Conservation (phyloP, 2,329 filamentous ascomycete species). For the Fusarium nygamai region DNA sequence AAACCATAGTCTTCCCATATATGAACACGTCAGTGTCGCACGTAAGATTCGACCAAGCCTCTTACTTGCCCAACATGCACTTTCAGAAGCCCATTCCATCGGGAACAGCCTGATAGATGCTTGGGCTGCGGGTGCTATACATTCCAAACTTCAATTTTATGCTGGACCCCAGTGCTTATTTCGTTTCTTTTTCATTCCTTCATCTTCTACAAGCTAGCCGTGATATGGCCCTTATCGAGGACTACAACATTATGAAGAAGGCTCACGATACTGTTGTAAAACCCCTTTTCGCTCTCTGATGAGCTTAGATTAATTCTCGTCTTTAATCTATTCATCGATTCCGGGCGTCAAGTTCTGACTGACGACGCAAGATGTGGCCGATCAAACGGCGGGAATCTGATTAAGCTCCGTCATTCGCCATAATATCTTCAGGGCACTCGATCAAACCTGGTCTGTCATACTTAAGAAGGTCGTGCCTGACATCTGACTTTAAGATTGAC, state of each 20-base stretch:
- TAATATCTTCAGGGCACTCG: not conserved
- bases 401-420: not conserved
- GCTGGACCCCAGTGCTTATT: not conserved
- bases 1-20: rapidly evolving
- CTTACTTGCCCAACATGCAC: not conserved
- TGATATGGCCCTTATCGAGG: not conserved
- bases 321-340: not conserved
- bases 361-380: no score
- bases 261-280: no score
- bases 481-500: not conserved
- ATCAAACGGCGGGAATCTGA: no score
- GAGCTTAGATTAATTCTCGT: no score
- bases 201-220: not conserved
- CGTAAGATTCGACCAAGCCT: not conserved
- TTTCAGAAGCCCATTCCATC: not conserved
- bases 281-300: not conserved
- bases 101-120: not conserved
- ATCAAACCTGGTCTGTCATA: not conserved
- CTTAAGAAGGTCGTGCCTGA: not conserved
- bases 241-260: not conserved
- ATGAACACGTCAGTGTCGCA: not conserved
- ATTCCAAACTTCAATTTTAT: not conserved
- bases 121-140: not conserved
- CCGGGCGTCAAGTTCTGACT: no score
- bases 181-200: not conserved